A percentile compares a stretch with the other conserved stretches of the same genome.
phyloP scores from a whole-genome alignment of 108 stramenopile genomes.

The Pseudonitzschia multiseries region DNA sequence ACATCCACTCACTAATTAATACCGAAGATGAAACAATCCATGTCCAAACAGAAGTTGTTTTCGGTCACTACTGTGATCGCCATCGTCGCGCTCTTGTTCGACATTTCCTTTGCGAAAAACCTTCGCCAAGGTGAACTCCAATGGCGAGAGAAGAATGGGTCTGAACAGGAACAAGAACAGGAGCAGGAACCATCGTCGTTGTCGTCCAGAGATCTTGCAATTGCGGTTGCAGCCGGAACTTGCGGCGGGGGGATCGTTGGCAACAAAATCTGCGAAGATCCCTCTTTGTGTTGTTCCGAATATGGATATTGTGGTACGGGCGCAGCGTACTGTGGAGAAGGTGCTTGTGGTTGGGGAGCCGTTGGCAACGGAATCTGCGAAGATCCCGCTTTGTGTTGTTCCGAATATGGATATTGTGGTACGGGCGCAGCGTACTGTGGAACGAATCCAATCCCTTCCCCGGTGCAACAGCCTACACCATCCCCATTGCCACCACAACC shows the following conservation, averaged over 20 bases:
- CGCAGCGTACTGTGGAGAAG: neutral
- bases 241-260: conserved; percentile 1
- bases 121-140: neutral
- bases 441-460: conserved; percentile 26
- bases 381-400: conserved; percentile 28
- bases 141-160: neutral
- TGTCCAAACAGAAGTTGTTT: too few species aligned
- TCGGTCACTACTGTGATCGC: neutral
- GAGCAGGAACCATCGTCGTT: too few species aligned
- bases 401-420: conserved; percentile 51
- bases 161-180: too few species aligned
- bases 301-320: conserved; percentile 45
- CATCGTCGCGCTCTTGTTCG: neutral
- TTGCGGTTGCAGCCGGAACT: too few species aligned
- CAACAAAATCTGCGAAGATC: conserved; percentile 5
- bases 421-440: conserved; percentile 21
- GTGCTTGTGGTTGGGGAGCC: conserved; percentile 11
- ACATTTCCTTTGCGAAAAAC: neutral
- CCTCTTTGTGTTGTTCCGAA: conserved; percentile 31
- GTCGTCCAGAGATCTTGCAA: neutral
- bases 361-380: conserved; percentile 16
- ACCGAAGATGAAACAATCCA: too few species aligned
- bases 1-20: too few species aligned
- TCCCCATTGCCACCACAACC: neutral
- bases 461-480: conserved; percentile 22